Evolutionary conservation across 1,284 basidiomycete species (phyloP), one percentile per base, ranked within the genome.

Genomic region (Prillingera fragicola): DNA sequence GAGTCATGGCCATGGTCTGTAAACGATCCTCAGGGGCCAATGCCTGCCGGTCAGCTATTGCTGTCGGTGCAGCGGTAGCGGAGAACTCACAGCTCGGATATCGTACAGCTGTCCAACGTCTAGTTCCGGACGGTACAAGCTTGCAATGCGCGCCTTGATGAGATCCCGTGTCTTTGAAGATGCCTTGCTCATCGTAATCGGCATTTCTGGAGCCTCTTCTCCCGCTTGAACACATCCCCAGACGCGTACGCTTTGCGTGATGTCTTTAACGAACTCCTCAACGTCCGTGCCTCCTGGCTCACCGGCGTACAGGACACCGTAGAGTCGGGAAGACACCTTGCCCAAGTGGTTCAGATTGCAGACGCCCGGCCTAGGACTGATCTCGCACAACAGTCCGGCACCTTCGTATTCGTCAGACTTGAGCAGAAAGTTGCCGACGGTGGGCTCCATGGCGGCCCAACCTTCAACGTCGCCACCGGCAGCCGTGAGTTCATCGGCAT

Each of bases 1-100:
- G 26, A 1, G 59, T 67, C 41, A 71, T 48, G 1, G 65, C 69
- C 60, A 69, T 63, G 8, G 48, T 18, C 43, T 58, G 56, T 9
- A 58, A 44, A 4, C 35, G 29, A 1, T 45, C 45, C 3, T 53
- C 43, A 1, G n/a, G 5, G 1, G 42, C 33, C 1, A 63, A 50
- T 9, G 41, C 43, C 61, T 59, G 48, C 23, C 33, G 19, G 29
- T 45, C 42, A 48, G 22, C 22, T 17, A 14, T 22, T 19, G 36
- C 15, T 9, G 18, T 26, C n/a, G 15, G 21, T 8, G n/a, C n/a
- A n/a, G n/a, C n/a, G n/a, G n/a, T n/a, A n/a, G n/a, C n/a, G n/a
- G n/a, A n/a, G n/a, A n/a, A 52, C 60, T 55, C 23, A 61, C 58
- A 35, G 65, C 65, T 17, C 60, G 45, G 8, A 54, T 7, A 5